Conservation (phyloP, 1,284 basidiomycete species). For the Trametes pubescens region DNA sequence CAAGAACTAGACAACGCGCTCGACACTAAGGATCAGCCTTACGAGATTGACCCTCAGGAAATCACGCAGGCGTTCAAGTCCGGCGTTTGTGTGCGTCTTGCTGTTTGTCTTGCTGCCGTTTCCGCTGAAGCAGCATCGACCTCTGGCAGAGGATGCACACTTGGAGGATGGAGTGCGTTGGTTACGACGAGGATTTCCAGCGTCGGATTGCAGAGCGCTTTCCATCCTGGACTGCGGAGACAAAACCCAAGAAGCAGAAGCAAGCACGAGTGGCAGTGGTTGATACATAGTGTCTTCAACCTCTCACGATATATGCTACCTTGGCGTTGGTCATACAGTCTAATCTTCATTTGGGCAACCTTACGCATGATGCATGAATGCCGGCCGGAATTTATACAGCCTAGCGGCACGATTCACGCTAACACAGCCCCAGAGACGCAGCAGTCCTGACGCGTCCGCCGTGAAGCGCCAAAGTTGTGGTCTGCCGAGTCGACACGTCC, state of each 20-base stretch:
- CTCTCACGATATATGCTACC: no score
- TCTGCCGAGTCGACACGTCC: not conserved
- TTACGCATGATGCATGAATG: no score
- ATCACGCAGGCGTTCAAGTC: constrained; percentile 26
- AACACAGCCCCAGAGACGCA: not conserved
- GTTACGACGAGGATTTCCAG: constrained; percentile 34
- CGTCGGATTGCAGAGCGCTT: constrained; percentile 11
- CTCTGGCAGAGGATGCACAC: constrained; percentile 24
- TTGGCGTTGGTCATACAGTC: no score
- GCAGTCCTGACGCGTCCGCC: not conserved
- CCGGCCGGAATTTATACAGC: no score
- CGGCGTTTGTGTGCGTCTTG: constrained; percentile 27
- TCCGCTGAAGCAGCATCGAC: no score
- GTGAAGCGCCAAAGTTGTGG: not conserved
- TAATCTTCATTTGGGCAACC: no score
- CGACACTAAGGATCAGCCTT: not conserved
- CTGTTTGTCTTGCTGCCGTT: not conserved
- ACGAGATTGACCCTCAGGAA: constrained; percentile 9
- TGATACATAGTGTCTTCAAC: not conserved
- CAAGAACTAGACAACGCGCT: constrained; percentile 4
- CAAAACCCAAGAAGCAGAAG: not conserved
- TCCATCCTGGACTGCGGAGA: not conserved
- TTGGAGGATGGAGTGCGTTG: constrained; percentile 31
- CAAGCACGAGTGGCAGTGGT: not conserved
- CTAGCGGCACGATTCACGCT: no score